Evolutionary conservation across 2,329 filamentous ascomycete species (phyloP).

Genomic region (Fusarium penzigii): DNA sequence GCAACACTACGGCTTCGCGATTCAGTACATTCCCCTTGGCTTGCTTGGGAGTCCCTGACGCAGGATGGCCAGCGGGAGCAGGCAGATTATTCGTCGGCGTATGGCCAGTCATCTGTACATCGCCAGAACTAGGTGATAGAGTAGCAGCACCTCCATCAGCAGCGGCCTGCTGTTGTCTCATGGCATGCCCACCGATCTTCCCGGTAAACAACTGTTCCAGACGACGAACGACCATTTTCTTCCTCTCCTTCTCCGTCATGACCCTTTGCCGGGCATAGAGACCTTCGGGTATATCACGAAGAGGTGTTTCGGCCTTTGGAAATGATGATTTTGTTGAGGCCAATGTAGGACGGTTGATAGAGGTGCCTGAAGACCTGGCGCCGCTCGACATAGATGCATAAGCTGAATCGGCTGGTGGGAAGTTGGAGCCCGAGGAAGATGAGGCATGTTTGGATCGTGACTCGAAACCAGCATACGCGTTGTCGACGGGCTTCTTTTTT

Average conservation of each 20-base stretch:
- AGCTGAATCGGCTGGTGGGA: conserved; percentile 59
- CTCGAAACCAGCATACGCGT: conserved; percentile 42
- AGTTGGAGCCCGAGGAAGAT: conserved; percentile 54
- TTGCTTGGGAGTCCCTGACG: too few species aligned
- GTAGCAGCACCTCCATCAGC: conserved; percentile 10
- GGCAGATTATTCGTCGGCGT: too few species aligned
- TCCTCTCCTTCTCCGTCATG: conserved; percentile 73
- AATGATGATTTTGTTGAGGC: conserved; percentile 46
- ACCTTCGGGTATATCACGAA: conserved; percentile 71
- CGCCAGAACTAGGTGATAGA: conserved; percentile 25
- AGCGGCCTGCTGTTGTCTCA: conserved; percentile 23
- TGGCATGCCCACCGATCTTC: conserved; percentile 51
- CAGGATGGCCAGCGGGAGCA: too few species aligned
- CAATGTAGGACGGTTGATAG: conserved; percentile 38
- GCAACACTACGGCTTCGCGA: conserved; percentile 53
- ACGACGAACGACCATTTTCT: conserved; percentile 73
- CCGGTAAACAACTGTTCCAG: conserved; percentile 83
- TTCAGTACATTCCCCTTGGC: too few species aligned
- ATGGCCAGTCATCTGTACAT: conserved; percentile 20
- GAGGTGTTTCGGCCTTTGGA: conserved; percentile 67
- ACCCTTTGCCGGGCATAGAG: conserved; percentile 61
- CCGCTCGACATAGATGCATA: conserved; percentile 68
- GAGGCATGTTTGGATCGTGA: conserved; percentile 54
- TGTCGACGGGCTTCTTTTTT: conserved; percentile 40
- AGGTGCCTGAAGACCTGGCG: conserved; percentile 45